A percentile compares a stretch with the other conserved stretches of the same genome.
These are phyloP conservation scores for Hygrophila difformis DNA, from an alignment of 257 asterid species.

Conservation along the genomic window DNA sequence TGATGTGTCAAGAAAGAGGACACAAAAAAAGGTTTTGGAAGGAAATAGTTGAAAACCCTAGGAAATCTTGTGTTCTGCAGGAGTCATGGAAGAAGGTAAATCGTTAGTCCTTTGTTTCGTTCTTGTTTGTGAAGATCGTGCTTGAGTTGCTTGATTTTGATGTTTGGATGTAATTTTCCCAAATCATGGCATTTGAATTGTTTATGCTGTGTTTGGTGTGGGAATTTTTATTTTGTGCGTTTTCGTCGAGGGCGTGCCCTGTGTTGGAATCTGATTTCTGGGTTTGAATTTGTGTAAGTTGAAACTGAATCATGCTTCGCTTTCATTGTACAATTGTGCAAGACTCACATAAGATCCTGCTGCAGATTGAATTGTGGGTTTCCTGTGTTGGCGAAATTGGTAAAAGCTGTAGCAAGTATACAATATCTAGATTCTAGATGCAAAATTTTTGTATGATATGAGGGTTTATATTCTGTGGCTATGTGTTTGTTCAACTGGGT, in stretches of 20 bases:
- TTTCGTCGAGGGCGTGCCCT: constrained; percentile 4
- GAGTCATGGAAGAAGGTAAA: constrained; percentile 32
- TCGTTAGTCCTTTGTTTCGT: background rate
- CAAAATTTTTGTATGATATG: background rate
- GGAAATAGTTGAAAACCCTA: background rate
- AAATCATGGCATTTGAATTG: constrained; percentile 6
- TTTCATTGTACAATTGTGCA: background rate
- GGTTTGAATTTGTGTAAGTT: background rate
- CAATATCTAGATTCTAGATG: constrained; percentile 1
- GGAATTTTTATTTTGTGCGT: constrained; percentile 1
- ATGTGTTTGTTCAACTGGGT: background rate
- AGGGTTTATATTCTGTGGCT: background rate
- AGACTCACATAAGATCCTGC: background rate
- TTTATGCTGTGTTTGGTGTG: constrained; percentile 3
- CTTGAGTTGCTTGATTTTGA: constrained; percentile 11
- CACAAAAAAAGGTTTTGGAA: background rate
- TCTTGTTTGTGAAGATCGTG: constrained; percentile 14
- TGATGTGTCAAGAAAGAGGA: constrained; percentile 12
- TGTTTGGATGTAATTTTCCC: background rate
- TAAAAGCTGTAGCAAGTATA: constrained; percentile 1
- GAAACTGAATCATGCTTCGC: background rate
- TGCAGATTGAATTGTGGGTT: background rate
- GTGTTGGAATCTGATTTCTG: constrained; percentile 14
- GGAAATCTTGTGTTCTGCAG: constrained; percentile 5
- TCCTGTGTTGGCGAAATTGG: constrained; percentile 2